Percentiles rank a stretch among this genome's conserved stretches.
Conservation (phyloP, 1,139 yeast species). For the Fermentozyma sake region DNA sequence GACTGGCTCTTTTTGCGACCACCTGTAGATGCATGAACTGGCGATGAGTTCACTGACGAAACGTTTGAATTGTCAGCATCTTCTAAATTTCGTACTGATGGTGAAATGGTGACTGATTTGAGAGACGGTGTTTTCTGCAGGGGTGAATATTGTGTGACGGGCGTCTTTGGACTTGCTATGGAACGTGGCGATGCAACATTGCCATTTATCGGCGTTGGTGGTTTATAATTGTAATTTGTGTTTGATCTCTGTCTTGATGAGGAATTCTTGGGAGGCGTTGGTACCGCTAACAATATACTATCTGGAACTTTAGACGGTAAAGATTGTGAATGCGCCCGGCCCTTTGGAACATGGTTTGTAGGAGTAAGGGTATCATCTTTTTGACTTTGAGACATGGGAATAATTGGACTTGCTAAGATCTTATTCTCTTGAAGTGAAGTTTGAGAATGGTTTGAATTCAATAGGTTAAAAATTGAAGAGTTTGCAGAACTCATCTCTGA, state of each 20-base stretch:
- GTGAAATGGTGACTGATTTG: conserved; percentile 38
- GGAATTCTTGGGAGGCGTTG: conserved; percentile 3
- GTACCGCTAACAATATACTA: too few species aligned
- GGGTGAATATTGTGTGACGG: conserved; percentile 2
- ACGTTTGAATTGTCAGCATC: conserved; percentile 11
- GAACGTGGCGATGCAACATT: conserved; percentile 3
- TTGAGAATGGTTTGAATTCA: conserved; percentile 8
- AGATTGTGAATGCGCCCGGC: conserved; percentile 32
- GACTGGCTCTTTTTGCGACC: conserved; percentile 7
- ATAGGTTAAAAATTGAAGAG: conserved; percentile 8
- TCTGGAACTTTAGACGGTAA: conserved; percentile 21
- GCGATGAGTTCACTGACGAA: conserved; percentile 8
- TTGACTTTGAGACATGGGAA: conserved; percentile 18
- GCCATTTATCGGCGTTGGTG: conserved; percentile 8
- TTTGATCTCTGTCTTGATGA: conserved; percentile 21
- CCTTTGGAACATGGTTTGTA: conserved; percentile 4
- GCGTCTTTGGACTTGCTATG: conserved; percentile 2
- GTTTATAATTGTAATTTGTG: conserved; percentile 17
- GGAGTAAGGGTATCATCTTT: conserved; percentile 2
- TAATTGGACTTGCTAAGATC: conserved; percentile 32
- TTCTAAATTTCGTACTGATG: conserved; percentile 21
- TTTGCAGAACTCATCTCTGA: conserved; percentile 6
- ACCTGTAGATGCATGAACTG: conserved; percentile 4
- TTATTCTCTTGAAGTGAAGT: conserved; percentile 20
- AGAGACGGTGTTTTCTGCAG: conserved; percentile 28